Base-by-base conservation (phyloP, 306 rosid genomes). In the Citrullus amarus region DNA sequence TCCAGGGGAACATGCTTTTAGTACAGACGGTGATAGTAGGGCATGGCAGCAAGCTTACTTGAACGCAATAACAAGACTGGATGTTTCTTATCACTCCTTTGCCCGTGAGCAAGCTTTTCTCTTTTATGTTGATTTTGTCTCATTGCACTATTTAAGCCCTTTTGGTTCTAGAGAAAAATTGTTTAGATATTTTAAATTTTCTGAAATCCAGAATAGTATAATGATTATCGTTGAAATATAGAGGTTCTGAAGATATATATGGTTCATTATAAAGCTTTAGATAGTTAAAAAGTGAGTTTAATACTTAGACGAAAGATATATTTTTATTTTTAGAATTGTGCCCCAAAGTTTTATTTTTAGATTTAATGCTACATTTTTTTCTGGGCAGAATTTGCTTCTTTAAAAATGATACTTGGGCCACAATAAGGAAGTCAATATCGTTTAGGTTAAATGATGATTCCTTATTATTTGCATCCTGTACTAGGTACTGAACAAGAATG, bases 401-500 rank as follows among this genome's bases (percentile, higher is more conserved):
- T 22, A 70, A 70, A 22, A 2, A 43, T 20, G 17, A 22, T 44
- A 39, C 51, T 22, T 43, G 55, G 53, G 75, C 22, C 16, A 39
- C 51, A n/a, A 18, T 69, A 69, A 43, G 14, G 11, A 69, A 44
- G 22, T 46, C 39, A 12, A 6, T 22, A 44, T 44, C 54, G 46
- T 44, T 70, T 20, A 68, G 36, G 75, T 69, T 71, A 13, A 75
- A 3, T 34, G 51, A 18, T 32, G 32, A n/a, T 75, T 53, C 20
- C 60, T 30, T 41, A 14, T n/a, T 57, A 16, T 39, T 79, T 89
- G 68, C 83, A 84, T 22, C 62, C 62, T 85, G 53, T 85, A 46
- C 81, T 81, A 93, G 98, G 97, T 86, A 80, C 90, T 79, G 98
- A 93, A 84, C 97, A 93, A 80, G 98, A 93, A 84, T 92, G 97